Evolutionary conservation across 371 early-diverging fungal genomes (phyloP).

Genomic region (Mucor indicus): DNA sequence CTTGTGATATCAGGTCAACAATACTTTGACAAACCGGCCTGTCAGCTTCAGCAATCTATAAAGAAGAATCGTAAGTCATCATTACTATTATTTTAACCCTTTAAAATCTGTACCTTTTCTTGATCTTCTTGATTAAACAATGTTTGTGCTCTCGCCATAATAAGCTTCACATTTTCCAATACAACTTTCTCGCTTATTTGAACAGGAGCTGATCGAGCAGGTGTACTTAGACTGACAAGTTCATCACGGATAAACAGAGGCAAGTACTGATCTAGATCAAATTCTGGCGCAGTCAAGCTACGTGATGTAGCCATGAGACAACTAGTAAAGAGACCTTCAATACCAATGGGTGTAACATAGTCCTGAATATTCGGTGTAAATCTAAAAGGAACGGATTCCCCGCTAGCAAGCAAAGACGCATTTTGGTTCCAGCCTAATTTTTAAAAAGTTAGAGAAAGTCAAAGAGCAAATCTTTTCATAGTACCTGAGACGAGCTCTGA

Average conservation of each 20-base stretch:
- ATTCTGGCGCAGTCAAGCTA: constrained; percentile 74
- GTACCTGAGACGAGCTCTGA: constrained; percentile 74
- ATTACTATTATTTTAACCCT: not conserved
- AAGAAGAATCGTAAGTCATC: not conserved
- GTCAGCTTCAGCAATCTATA: constrained; percentile 32
- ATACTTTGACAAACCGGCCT: constrained; percentile 76
- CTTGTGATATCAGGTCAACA: constrained; percentile 85
- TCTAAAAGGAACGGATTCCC: constrained; percentile 94
- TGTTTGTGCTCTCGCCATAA: constrained; percentile 67
- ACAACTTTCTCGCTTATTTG: constrained; percentile 57
- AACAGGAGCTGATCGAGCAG: constrained; percentile 65
- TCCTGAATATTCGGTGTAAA: constrained; percentile 95
- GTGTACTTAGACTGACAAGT: too few relatives aligned
- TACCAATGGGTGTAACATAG: constrained; percentile 88
- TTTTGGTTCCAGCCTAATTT: constrained; percentile 28
- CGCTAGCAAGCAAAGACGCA: constrained; percentile 34
- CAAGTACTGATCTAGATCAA: constrained; percentile 81
- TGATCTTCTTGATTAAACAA: constrained; percentile 73
- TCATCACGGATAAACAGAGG: constrained; percentile 91
- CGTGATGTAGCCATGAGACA: constrained; percentile 78
- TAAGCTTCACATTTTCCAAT: constrained; percentile 65
- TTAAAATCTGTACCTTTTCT: constrained; percentile 38
- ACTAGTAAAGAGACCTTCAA: constrained; percentile 88
- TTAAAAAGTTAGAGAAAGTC: constrained; percentile 6
- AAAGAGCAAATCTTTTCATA: not conserved